Base-by-base conservation (phyloP, 257 asterid species). In the Nicotiana sylvestris region DNA sequence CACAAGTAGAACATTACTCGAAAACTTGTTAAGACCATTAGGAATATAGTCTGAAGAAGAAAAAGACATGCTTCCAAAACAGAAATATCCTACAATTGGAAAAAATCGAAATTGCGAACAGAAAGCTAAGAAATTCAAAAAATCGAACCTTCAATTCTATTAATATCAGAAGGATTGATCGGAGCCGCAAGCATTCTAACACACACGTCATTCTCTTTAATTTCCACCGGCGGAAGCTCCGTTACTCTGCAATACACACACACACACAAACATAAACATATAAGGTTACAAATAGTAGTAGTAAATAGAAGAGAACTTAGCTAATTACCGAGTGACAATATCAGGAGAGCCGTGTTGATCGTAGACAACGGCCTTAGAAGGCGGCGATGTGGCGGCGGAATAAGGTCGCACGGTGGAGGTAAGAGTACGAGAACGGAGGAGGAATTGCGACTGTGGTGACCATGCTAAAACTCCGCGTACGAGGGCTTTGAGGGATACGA, bases 151-250 rank as follows among this genome's bases (percentile, higher is more conserved):
- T 96, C 90, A 72, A 96, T 96, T 81, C 99, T 87, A 83, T 96
- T 96, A 76, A 96, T 92, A 83, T 96, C 99, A 56, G 99, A 96
- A 64, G 99, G 99, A 82, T 96, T 96, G 76, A 96, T 93, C 3
- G 99, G 99, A 78, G 98, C 88, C 16, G 99, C 98, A 35, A 96
- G 94, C 97, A 96, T 94, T 89, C 91, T 89, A 82, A 96, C 99
- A 84, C 99, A 96, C 17, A 93, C 93, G n/a, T 96, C 98, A 30
- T 88, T 80, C 11, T 92, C 95, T 76, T 91, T 91, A 0, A 96
- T 91, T 60, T 93, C 97, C 82, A 89, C 89, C 15, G 97, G 95
- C 13, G 98, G 94, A 43, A 94, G 86, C 76, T 93, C 92, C 18
- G 83, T 86, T 65, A 96, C 78, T 90, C 93, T 90, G 89, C 91